Conservation (phyloP, 2,329 filamentous ascomycete species). For the Elsinoe fawcettii region DNA sequence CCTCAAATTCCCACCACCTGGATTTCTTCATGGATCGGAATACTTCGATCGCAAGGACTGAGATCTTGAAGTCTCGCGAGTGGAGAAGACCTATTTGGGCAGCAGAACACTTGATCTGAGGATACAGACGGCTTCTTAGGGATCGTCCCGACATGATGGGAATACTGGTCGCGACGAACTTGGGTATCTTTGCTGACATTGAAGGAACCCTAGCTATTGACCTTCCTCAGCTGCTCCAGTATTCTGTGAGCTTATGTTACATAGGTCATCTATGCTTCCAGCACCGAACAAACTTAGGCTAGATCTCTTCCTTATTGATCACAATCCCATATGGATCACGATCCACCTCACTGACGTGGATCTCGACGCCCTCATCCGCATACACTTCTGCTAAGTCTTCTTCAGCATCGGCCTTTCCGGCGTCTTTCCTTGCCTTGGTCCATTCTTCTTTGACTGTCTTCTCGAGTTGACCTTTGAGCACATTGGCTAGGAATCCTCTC, state of each 20-base stretch:
- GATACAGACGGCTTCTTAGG: too few relatives aligned
- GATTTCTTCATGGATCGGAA: too few relatives aligned
- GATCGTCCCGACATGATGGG: too few relatives aligned
- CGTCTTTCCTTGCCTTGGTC: constrained; percentile 40
- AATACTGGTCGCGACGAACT: too few relatives aligned
- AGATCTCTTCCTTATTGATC: constrained; percentile 31
- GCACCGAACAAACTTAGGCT: background rate
- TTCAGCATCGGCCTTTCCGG: constrained; percentile 29
- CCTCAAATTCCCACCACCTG: too few relatives aligned
- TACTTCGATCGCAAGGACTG: too few relatives aligned
- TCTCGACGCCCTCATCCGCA: constrained; percentile 48
- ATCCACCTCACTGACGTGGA: constrained; percentile 72
- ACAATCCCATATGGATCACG: constrained; percentile 82
- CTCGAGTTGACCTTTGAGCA: constrained; percentile 60
- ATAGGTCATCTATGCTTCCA: background rate
- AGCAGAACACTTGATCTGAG: too few relatives aligned
- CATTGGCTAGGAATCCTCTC: constrained; percentile 66
- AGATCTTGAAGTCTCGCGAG: too few relatives aligned
- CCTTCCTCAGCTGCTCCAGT: background rate
- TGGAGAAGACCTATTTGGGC: too few relatives aligned
- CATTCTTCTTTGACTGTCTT: constrained; percentile 51
- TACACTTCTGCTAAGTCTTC: constrained; percentile 42
- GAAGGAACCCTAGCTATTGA: background rate
- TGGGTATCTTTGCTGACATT: too few relatives aligned
- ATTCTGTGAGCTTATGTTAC: too few relatives aligned